Evolutionary conservation across 805 yeast genomes (phyloP).

Genomic region (Alloascoidea hylecoeti): DNA sequence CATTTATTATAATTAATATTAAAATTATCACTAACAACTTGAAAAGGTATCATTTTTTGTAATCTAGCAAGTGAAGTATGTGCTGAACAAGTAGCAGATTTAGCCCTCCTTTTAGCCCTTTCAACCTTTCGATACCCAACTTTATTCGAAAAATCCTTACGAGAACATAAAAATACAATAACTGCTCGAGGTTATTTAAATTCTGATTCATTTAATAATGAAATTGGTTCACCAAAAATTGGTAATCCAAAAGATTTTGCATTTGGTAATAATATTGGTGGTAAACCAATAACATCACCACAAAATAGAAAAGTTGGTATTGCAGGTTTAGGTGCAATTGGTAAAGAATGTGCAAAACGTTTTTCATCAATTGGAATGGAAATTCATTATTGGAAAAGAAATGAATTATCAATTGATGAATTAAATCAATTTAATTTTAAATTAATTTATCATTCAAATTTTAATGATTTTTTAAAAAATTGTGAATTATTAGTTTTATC

Average conservation of each 20-base stretch:
- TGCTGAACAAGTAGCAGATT: conserved; percentile 60
- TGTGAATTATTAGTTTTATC: conserved; percentile 50
- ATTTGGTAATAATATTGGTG: conserved; percentile 29
- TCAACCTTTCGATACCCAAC: conserved; percentile 45
- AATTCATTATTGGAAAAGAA: conserved; percentile 47
- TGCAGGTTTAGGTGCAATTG: conserved; percentile 69
- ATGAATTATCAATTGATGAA: conserved; percentile 20
- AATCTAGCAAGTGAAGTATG: conserved; percentile 34
- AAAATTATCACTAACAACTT: neutral
- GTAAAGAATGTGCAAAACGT: conserved; percentile 45
- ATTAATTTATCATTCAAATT: conserved; percentile 27
- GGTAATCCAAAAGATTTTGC: conserved; percentile 23
- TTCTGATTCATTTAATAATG: conserved; percentile 14
- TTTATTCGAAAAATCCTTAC: conserved; percentile 28
- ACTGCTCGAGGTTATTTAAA: conserved; percentile 27
- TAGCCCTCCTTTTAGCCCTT: conserved; percentile 44
- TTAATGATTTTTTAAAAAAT: conserved; percentile 25
- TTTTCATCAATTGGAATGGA: conserved; percentile 49
- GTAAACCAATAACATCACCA: conserved; percentile 35
- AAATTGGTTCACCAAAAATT: conserved; percentile 11
- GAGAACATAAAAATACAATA: conserved; percentile 27
- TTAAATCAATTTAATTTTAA: conserved; percentile 26
- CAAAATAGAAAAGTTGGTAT: conserved; percentile 42
- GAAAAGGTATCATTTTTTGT: conserved; percentile 34
- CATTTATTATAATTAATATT: neutral